These are phyloP conservation scores for Xylaria sp. DNA, from an alignment of 2,329 filamentous ascomycete genomes.

Conservation along the genomic window DNA sequence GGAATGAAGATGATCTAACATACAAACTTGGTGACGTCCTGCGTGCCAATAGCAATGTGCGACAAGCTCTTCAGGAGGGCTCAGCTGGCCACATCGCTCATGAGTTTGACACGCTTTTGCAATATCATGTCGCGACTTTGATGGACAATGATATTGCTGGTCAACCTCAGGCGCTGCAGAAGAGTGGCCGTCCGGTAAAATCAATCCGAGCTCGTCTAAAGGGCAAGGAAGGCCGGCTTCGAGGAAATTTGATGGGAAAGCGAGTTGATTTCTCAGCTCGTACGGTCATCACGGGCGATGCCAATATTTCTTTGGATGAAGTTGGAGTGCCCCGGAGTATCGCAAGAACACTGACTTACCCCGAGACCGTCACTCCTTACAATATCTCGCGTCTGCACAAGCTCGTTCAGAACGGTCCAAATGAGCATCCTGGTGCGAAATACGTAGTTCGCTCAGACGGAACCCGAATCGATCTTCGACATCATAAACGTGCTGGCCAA, in stretches of 20 bases:
- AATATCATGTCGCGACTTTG: conserved; percentile 98
- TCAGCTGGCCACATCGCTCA: conserved; percentile 89
- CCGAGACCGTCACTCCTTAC: conserved; percentile 96
- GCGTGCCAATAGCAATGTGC: conserved; percentile 94
- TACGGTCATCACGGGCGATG: conserved; percentile 99
- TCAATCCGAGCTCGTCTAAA: conserved; percentile 96
- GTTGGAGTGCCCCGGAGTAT: conserved; percentile 96
- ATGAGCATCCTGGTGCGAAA: conserved; percentile 93
- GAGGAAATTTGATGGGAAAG: conserved; percentile 99
- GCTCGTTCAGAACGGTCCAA: conserved; percentile 91
- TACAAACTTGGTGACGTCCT: conserved; percentile 99
- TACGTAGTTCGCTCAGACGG: conserved; percentile 96
- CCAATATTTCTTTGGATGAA: conserved; percentile 94
- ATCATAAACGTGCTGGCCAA: conserved; percentile 87
- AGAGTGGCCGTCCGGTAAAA: conserved; percentile 96
- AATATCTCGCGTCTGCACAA: conserved; percentile 93
- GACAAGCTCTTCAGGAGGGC: conserved; percentile 89
- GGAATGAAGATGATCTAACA: conserved; percentile 98
- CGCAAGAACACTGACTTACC: conserved; percentile 91
- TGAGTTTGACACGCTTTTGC: conserved; percentile 90
- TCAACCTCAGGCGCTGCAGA: conserved; percentile 92
- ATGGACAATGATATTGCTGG: conserved; percentile 99
- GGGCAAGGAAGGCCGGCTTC: conserved; percentile 97
- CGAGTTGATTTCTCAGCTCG: conserved; percentile 99
- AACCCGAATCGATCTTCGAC: conserved; percentile 91